Evolutionary conservation across 805 yeast genomes (phyloP).

Genomic region (Candida yuanshanica): DNA sequence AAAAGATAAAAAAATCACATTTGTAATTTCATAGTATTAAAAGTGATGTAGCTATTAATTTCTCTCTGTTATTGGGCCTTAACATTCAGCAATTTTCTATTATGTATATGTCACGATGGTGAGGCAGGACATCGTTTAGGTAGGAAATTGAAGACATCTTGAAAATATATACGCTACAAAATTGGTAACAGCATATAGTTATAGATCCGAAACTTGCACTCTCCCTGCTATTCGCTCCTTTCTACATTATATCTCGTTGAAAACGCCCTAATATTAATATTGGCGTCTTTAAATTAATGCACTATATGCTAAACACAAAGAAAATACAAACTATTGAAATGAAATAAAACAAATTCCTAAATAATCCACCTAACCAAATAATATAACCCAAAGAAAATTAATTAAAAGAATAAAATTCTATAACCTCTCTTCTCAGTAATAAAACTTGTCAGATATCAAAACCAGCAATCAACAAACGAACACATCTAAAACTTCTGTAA

Average conservation of each 20-base stretch:
- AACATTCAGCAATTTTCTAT: too few species aligned
- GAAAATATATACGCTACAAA: too few species aligned
- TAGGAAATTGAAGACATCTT: too few species aligned
- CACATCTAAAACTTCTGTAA: too few species aligned
- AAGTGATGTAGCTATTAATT: too few species aligned
- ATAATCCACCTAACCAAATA: background rate
- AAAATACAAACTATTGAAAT: background rate
- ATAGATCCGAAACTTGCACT: too few species aligned
- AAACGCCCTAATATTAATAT: too few species aligned
- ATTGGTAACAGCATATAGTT: too few species aligned
- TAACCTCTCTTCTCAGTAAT: background rate
- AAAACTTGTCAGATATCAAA: background rate
- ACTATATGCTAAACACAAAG: background rate
- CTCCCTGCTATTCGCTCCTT: slow-evolving; percentile 1
- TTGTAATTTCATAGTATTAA: slow-evolving; percentile 5
- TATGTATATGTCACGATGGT: too few species aligned
- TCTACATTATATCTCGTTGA: background rate
- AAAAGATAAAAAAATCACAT: slow-evolving; percentile 8
- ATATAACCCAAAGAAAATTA: background rate
- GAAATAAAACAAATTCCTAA: background rate
- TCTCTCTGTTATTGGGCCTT: too few species aligned
- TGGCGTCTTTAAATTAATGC: background rate
- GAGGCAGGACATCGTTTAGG: too few species aligned
- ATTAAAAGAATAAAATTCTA: background rate
- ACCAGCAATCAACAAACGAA: background rate